Evolutionary conservation across 371 early-diverging fungal species (phyloP), one percentile per base, ranked within the genome.

Genomic region (Lichtheimia ramosa): DNA sequence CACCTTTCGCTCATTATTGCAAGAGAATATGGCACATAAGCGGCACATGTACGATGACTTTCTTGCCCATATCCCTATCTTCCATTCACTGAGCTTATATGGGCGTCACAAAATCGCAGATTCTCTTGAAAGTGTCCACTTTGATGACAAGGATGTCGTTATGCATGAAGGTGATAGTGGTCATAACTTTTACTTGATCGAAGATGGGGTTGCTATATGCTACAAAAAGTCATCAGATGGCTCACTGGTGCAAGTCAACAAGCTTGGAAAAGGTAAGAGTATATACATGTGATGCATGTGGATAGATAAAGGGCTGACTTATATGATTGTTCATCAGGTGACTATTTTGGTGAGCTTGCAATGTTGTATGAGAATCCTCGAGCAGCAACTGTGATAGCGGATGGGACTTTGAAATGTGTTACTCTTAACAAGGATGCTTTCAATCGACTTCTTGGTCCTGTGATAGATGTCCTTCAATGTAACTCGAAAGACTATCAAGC

Each of bases 341-440:
- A 25, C 54, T 28, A 28, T n/a, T 43, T 53, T 49, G 21, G 49
- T 54, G 98, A 98, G 75, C 82, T 98, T 50, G 95, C 97, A 3
- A 77, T 98, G 27, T 71, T 98, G n/a, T 91, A 89, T 43, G 89
- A 98, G 70, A 83, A 89, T 59, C 96, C 96, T 10, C 85, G 98
- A 59, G 90, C 89, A 54, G 98, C 96, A 18, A 93, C 96, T 21
- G 89, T 98, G 10, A 69, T 79, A 25, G 93, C 98, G 16, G 82
- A 85, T 46, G 94, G 96, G 25, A 82, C 85, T 54, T 80, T 96
- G 59, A 95, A 95, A 82, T 92, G 93, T 63, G 97, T 92, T 2
- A 90, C 93, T 5, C 76, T 96, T 48, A 91, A 92, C 61, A 94
- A 93, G 74, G 85, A 89, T 58, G 94, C 96, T 8, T 98, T 98